A percentile compares a stretch with the other conserved stretches of the same genome.
Conservation (phyloP, 1,139 yeast genomes). For the Petasospora rhodanensis region DNA sequence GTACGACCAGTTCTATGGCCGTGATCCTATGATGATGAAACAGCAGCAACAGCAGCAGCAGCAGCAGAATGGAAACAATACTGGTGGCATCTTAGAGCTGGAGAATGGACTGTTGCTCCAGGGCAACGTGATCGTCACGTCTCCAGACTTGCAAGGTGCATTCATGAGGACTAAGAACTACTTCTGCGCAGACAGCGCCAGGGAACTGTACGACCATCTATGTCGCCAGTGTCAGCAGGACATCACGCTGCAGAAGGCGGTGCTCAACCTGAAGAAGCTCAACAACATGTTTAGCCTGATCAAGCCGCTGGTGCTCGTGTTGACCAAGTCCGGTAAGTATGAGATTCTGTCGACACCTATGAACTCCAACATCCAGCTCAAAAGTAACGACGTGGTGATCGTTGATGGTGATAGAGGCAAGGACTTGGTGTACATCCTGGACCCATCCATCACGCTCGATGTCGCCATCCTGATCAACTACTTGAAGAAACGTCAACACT, state of each 20-base stretch:
- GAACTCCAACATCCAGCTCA: constrained; percentile 48
- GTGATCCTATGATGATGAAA: too few species aligned
- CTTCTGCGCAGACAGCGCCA: constrained; percentile 40
- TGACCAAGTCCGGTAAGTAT: constrained; percentile 81
- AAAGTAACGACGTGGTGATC: constrained; percentile 75
- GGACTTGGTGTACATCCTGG: constrained; percentile 78
- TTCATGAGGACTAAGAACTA: constrained; percentile 43
- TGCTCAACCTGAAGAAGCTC: constrained; percentile 23
- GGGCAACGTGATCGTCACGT: constrained; percentile 49
- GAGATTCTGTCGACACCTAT: constrained; percentile 74
- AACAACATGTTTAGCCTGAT: constrained; percentile 23
- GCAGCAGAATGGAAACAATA: background rate
- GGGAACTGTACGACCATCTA: constrained; percentile 29
- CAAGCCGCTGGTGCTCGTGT: constrained; percentile 58
- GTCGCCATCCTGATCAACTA: constrained; percentile 81
- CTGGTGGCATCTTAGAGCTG: constrained; percentile 28
- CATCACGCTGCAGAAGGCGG: constrained; percentile 16
- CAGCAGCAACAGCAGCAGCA: constrained; percentile 1
- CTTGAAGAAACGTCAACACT: constrained; percentile 70
- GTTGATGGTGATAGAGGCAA: constrained; percentile 98
- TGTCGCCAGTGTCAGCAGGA: constrained; percentile 9
- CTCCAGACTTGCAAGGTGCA: constrained; percentile 36
- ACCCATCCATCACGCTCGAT: constrained; percentile 61
- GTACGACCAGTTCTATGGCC: too few species aligned
- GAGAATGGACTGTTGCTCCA: constrained; percentile 52